These are phyloP conservation scores for Amanita subjunquillea DNA, from an alignment of 768 basidiomycete species.

Conservation along the genomic window DNA sequence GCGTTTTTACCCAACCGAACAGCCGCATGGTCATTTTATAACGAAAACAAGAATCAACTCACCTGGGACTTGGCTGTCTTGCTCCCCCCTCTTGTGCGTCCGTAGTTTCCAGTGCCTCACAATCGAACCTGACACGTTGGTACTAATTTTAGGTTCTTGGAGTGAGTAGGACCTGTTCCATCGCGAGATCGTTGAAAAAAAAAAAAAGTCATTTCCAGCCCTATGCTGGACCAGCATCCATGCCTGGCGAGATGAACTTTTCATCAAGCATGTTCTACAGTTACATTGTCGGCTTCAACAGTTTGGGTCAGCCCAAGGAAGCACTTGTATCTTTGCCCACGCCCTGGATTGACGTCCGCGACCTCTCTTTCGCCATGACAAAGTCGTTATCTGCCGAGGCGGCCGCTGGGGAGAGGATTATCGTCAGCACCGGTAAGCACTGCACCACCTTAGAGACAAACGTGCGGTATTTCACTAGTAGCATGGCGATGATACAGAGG, in stretches of 20 bases:
- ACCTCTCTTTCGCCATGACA: neutral
- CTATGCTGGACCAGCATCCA: neutral
- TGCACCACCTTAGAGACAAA: too few species aligned
- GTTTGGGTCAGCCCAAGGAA: neutral
- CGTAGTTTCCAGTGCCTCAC: neutral
- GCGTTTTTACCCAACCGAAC: too few species aligned
- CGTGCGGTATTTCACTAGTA: neutral
- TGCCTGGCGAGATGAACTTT: neutral
- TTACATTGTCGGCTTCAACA: neutral
- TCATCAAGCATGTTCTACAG: neutral
- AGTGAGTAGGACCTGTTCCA: neutral
- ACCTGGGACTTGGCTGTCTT: slow-evolving; percentile 42
- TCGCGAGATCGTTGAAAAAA: neutral
- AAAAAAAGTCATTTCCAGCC: neutral
- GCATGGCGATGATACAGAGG: neutral
- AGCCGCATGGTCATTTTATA: slow-evolving; percentile 36
- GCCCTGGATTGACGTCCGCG: slow-evolving; percentile 3
- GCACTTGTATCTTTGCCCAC: neutral
- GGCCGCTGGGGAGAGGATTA: slow-evolving; percentile 1
- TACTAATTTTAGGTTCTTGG: neutral
- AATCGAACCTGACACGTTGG: neutral
- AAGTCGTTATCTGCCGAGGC: neutral
- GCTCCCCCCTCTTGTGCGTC: slow-evolving; percentile 41
- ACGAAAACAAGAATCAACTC: slow-evolving; percentile 30
- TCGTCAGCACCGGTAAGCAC: neutral